Evolutionary conservation across 768 basidiomycete species (phyloP), one percentile per base, ranked within the genome.

Genomic region (Candolleomyces aberdarensis): DNA sequence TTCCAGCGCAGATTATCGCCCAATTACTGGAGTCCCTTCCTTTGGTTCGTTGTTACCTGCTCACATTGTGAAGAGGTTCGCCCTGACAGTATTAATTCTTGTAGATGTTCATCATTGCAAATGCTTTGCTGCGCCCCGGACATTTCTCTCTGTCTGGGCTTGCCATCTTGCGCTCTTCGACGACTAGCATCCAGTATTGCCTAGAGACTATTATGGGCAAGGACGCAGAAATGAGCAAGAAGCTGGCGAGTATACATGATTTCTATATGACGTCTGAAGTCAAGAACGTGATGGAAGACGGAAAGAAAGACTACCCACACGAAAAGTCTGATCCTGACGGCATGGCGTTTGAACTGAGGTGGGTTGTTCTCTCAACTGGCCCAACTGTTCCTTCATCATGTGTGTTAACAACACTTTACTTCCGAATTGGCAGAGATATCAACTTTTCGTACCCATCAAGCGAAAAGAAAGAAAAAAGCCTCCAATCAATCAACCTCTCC

Each of bases 231-330:
- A 49, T 57, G 9, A 29, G 43, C 29, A 32, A n/a, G 11, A 40
- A 51, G 32, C 26, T 62, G 1, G 31, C 26, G 8, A 2, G 32
- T 8, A 22, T 58, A 13, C 44, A 51, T 19, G 47, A 53, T 15
- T 7, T 62, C 19, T 62, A 62, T 20, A 31, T 40, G 56, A 75
- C 88, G 14, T 71, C 71, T 13, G 79, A 82, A 29, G 85, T 91
- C 41, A 76, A 73, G 2, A 91, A 91, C 65, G 76, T 76, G 46
- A 69, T 92, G 15, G 59, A 69, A 10, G 88, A 89, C 58, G 86
- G 86, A 11, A 68, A 43, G 41, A n/a, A 13, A 43, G n/a, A 11
- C 13, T 43, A 43, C n/a, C 41, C 41, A 1, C 11, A 11, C 13
- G 41, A 43, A 43, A 43, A 11, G 41, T 43, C 41, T 11, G 11